A percentile compares a stretch with the other conserved stretches of the same genome.
Conservation (phyloP, 345 rosid genomes). For the Laguncularia racemosa region DNA sequence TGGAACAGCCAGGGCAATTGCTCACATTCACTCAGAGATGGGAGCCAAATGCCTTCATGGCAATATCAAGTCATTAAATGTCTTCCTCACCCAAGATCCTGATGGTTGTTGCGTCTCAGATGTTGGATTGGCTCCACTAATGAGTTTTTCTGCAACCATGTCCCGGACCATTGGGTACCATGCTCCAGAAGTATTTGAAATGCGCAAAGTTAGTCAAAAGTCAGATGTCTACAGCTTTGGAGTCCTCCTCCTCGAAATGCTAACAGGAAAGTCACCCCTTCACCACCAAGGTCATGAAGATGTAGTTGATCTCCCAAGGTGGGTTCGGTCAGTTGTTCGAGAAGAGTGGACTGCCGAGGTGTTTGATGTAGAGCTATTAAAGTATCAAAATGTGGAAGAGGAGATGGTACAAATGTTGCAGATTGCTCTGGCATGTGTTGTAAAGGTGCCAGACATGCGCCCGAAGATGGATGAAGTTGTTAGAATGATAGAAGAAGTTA, state of each 20-base stretch:
- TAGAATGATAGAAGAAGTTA: constrained; percentile 57
- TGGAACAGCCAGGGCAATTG: constrained; percentile 61
- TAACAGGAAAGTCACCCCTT: constrained; percentile 68
- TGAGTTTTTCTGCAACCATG: constrained; percentile 38
- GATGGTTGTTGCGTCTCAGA: constrained; percentile 67
- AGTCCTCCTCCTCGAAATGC: constrained; percentile 69
- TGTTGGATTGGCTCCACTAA: constrained; percentile 47
- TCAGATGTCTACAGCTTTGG: constrained; percentile 87
- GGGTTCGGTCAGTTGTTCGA: constrained; percentile 78
- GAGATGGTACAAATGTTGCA: constrained; percentile 92
- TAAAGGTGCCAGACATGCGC: constrained; percentile 46
- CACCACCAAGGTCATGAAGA: constrained; percentile 50
- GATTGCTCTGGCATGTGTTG: constrained; percentile 58
- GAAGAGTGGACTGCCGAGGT: constrained; percentile 95
- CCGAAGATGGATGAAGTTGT: constrained; percentile 63
- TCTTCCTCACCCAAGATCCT: constrained; percentile 49
- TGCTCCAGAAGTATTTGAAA: constrained; percentile 70
- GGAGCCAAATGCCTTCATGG: constrained; percentile 52
- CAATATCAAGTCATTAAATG: constrained; percentile 67
- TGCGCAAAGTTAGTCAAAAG: constrained; percentile 46
- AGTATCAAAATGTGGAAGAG: constrained; percentile 52
- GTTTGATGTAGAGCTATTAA: constrained; percentile 71
- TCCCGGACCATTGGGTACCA: constrained; percentile 53
- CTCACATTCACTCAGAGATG: constrained; percentile 43
- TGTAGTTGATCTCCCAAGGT: constrained; percentile 66